Evolutionary conservation across 2,329 filamentous ascomycete species (phyloP).

Genomic region (Beauveria sp.): DNA sequence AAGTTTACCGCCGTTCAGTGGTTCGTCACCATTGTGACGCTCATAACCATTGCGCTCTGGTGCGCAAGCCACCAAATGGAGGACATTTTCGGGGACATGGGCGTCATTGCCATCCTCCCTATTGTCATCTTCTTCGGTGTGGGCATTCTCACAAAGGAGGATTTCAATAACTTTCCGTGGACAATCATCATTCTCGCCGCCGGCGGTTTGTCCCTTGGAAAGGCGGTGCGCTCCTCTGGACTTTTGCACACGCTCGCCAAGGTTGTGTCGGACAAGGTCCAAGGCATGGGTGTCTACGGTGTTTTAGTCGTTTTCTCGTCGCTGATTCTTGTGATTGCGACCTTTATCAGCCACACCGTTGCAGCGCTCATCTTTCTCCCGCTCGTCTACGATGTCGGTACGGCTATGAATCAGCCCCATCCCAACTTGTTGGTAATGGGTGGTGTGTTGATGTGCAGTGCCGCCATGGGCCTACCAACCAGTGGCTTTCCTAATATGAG

Average conservation of each 20-base stretch:
- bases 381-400: slow-evolving; percentile 78
- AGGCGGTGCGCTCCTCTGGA: slow-evolving; percentile 88
- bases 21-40: slow-evolving; percentile 80
- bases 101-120: slow-evolving; percentile 92
- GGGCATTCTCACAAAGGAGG: slow-evolving; percentile 93
- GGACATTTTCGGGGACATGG: slow-evolving; percentile 89
- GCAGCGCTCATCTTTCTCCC: slow-evolving; percentile 92
- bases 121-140: slow-evolving; percentile 95
- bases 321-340: slow-evolving; percentile 85
- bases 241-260: slow-evolving; percentile 81
- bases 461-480: slow-evolving; percentile 91
- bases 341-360: slow-evolving; percentile 96
- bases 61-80: slow-evolving; percentile 88
- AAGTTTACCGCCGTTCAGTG: slow-evolving; percentile 82
- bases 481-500: slow-evolving; percentile 99
- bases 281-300: slow-evolving; percentile 74
- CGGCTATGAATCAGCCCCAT: slow-evolving; percentile 78
- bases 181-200: slow-evolving; percentile 98
- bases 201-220: slow-evolving; percentile 84
- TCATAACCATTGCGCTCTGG: slow-evolving; percentile 84
- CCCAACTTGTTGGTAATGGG: slow-evolving; percentile 95
- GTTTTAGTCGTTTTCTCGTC: slow-evolving; percentile 78
- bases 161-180: slow-evolving; percentile 99
- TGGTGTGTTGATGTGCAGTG: slow-evolving; percentile 89
- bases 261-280: slow-evolving; percentile 64